phyloP scores from a whole-genome alignment of 2,329 filamentous ascomycete genomes.

The Diaporthe aspalathi region DNA sequence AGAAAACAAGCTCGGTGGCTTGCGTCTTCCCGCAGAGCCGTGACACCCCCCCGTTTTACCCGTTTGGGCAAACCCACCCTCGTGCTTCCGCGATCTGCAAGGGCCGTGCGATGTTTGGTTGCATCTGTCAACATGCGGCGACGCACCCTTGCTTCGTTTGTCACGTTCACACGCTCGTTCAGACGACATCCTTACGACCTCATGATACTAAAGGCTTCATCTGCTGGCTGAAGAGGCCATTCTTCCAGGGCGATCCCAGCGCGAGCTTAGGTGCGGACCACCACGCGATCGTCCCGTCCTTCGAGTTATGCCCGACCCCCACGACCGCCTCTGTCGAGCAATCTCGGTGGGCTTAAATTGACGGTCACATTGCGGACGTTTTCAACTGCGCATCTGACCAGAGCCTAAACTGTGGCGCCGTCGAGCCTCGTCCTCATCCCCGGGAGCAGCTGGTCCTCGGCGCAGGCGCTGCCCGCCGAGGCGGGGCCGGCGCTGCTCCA shows the following conservation, averaged over 20 bases:
- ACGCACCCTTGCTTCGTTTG: not conserved
- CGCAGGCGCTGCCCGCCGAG: slow-evolving; percentile 59
- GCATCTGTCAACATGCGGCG: slow-evolving; percentile 24
- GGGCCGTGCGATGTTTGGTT: not conserved
- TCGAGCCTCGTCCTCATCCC: slow-evolving; percentile 71
- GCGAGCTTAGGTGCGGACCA: not conserved
- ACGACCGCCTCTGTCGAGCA: not conserved
- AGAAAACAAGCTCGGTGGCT: slow-evolving; percentile 8
- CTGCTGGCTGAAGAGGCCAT: not conserved
- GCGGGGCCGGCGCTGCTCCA: slow-evolving; percentile 63
- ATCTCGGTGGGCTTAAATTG: not conserved
- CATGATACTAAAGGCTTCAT: not conserved
- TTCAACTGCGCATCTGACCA: not conserved
- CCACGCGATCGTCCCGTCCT: not conserved
- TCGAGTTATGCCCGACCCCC: not conserved
- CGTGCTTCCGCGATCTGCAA: slow-evolving; percentile 12
- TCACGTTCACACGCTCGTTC: not conserved
- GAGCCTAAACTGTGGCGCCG: slow-evolving; percentile 62
- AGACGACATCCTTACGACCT: not conserved
- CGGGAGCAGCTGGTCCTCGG: slow-evolving; percentile 68
- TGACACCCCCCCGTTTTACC: slow-evolving; percentile 6
- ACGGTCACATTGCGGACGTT: not conserved
- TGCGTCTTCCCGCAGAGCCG: slow-evolving; percentile 11
- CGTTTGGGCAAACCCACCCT: slow-evolving; percentile 5
- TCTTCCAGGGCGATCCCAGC: not conserved